Evolutionary conservation across 495 filamentous ascomycete genomes (phyloP).

Genomic region (Podospora tetraspora): DNA sequence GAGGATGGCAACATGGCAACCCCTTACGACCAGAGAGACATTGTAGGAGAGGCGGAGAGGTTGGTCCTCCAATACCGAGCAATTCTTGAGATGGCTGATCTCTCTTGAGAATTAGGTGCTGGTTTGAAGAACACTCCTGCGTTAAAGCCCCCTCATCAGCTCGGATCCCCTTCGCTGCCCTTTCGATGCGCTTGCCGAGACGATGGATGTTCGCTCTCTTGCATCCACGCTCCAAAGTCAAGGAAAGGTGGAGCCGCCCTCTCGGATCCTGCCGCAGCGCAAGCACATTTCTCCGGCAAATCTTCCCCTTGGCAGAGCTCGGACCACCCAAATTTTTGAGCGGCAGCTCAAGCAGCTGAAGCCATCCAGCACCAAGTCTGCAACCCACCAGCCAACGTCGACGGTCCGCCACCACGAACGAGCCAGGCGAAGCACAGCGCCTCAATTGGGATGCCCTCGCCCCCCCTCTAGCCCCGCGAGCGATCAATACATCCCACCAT

Average conservation of each 20-base stretch:
- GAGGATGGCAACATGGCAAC: neutral
- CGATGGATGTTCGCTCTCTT: no score
- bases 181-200: neutral
- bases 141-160: neutral
- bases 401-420: slow-evolving; percentile 1
- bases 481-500: slow-evolving; percentile 20
- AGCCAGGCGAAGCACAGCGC: neutral
- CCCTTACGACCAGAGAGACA: slow-evolving; percentile 27
- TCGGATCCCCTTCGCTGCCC: neutral
- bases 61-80: neutral
- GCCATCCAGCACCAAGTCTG: slow-evolving; percentile 3
- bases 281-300: slow-evolving; percentile 7
- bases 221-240: neutral
- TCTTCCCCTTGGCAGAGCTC: slow-evolving; percentile 15
- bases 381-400: slow-evolving; percentile 3
- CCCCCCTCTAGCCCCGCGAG: neutral
- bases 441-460: neutral
- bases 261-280: neutral
- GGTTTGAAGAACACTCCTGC: neutral
- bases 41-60: neutral
- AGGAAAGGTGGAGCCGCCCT: neutral
- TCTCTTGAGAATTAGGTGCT: neutral
- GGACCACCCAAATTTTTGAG: slow-evolving; percentile 31
- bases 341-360: neutral
- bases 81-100: neutral